Evolutionary conservation across 768 basidiomycete genomes (phyloP), one percentile per base, ranked within the genome.

Genomic region (Neoboletus magnificus): DNA sequence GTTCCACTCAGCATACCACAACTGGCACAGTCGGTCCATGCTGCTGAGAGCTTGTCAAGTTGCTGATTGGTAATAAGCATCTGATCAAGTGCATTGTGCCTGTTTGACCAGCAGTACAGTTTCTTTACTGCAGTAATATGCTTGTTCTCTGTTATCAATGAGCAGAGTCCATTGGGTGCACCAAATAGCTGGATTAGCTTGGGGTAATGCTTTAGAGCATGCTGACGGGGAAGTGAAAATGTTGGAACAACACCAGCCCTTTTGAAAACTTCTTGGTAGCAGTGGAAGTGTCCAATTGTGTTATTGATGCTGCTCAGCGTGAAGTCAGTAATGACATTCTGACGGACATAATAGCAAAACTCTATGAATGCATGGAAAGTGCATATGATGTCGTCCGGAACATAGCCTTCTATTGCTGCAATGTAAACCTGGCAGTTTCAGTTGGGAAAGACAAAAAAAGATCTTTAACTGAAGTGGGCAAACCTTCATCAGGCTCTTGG

Each of bases 401-500:
- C 53, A 51, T 63, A 48, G 0, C 67, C 73, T 32, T 56, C 53
- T 18, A 72, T 71, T 3, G 67, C 68, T 0, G 60, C 50, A 16
- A 73, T 55, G 41, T 66, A 72, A 16, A 74, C 71, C 67, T 72
- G 41, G 32, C 5, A 5, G 30, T 11, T 30, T 22, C 1, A 1
- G 7, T 42, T 3, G 47, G 8, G 4, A 37, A 15, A 29, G n/a
- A 36, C 42, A 13, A 43, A 52, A 41, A 18, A 20, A 42, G 39
- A 41, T 5, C 29, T 5, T 6, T 8, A 8, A 29, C 29, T 29
- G 29, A 29, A 27, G 27, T 27, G 27, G 27, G 27, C 29, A 29
- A 8, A 73, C 73, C 67, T 75, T 76, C 71, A 76, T 76, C 5
- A 76, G 50, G 0, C 64, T 72, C 30, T 77, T 76, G 2, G 70